phyloP scores from a whole-genome alignment of 129 eudicot species.

The Gnaphalium uliginosum region DNA sequence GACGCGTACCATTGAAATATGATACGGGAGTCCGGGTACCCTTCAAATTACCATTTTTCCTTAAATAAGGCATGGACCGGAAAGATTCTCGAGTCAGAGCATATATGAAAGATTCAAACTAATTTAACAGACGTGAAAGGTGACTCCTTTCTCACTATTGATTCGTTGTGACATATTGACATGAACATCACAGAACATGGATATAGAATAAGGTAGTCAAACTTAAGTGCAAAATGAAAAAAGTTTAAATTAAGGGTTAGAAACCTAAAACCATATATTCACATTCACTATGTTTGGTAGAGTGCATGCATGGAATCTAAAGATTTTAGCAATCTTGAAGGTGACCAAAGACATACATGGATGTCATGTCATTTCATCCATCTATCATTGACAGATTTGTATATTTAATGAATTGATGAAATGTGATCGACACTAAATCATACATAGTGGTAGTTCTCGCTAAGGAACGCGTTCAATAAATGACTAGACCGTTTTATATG shows the following conservation, averaged over 20 bases:
- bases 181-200: background rate
- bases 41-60: too few relatives aligned
- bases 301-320: background rate
- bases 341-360: constrained; percentile 5
- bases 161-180: background rate
- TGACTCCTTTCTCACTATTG: background rate
- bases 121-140: too few relatives aligned
- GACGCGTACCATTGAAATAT: too few relatives aligned
- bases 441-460: too few relatives aligned
- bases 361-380: background rate
- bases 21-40: too few relatives aligned
- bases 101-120: too few relatives aligned
- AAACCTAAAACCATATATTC: background rate
- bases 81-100: too few relatives aligned
- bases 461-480: too few relatives aligned
- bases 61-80: too few relatives aligned
- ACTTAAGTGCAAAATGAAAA: background rate
- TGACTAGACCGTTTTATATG: too few relatives aligned
- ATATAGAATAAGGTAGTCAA: background rate
- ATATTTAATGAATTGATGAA: background rate
- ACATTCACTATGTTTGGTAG: constrained; percentile 1
- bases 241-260: too few relatives aligned
- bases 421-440: background rate
- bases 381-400: background rate
- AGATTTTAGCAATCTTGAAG: constrained; percentile 6